Evolutionary conservation across 495 filamentous ascomycete species (phyloP), one percentile per base, ranked within the genome.

Genomic region (Podospora australis): DNA sequence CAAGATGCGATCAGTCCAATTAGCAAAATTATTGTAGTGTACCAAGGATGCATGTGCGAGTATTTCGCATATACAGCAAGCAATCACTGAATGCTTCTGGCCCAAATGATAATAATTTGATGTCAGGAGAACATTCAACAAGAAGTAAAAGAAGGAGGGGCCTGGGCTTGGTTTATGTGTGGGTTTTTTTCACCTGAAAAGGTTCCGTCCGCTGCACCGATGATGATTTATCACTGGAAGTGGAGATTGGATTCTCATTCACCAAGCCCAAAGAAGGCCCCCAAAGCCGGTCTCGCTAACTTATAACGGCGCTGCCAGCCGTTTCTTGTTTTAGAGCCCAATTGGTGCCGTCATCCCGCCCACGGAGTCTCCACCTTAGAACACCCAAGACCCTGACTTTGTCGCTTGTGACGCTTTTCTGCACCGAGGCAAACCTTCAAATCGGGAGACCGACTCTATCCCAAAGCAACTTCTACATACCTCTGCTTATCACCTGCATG

Each of bases 331-430:
- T n/a, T 11, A 14, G 23, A n/a, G 40, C 20, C 40, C 40, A 28
- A 25, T 43, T 10, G 19, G 16, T 43, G 20, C n/a, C 40, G 24
- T 43, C 40, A 43, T 43, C 40, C 8, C 24, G 16, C 24, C 22
- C 40, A 43, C 24, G 21, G 14, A n/a, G 13, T 14, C 44, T 39
- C 50, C 50, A 47, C 50, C 13, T 39, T 21, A 26, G 24, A 28
- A 26, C 40, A 26, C 7, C 48, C 17, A 19, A 22, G 24, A 20
- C 41, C 40, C 20, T 21, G 40, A 13, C 10, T 19, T 8, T 9
- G 38, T 11, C 11, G 13, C 38, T 23, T 40, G 38, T 20, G 36
- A 39, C 5, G 17, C 38, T 40, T 40, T 20, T 47, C 26, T 40
- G n/a, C 44, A 23, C 21, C 29, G 30, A 39, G 39, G 29, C 20